Evolutionary conservation across 371 early-diverging fungal genomes (phyloP).

Genomic region (Apophysomyces variabilis): DNA sequence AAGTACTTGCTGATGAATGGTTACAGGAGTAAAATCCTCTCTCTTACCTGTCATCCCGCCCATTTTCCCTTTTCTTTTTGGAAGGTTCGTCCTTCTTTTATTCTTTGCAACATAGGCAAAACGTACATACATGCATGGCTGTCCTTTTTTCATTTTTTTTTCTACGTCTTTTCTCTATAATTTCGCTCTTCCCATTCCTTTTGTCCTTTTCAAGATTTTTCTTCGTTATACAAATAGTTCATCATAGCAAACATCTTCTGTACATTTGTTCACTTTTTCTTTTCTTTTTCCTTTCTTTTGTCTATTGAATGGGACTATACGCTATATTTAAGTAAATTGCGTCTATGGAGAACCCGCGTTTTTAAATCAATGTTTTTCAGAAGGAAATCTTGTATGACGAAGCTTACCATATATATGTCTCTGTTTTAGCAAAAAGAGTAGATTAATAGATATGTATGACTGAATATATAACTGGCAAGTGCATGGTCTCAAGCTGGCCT

Average conservation of each 20-base stretch:
- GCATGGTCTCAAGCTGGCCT: too few relatives aligned
- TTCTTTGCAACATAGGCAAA: constrained; percentile 10
- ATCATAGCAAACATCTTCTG: constrained; percentile 3
- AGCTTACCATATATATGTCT: too few relatives aligned
- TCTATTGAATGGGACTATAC: background rate
- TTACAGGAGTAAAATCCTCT: constrained; percentile 20
- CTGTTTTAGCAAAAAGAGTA: too few relatives aligned
- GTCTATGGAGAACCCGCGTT: too few relatives aligned
- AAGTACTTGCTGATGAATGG: constrained; percentile 64
- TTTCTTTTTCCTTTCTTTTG: background rate
- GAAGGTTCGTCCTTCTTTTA: background rate
- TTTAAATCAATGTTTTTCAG: too few relatives aligned
- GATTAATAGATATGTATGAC: too few relatives aligned
- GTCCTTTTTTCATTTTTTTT: background rate
- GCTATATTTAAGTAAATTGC: too few relatives aligned
- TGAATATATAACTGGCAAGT: too few relatives aligned
- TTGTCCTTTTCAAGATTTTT: background rate
- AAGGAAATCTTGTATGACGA: too few relatives aligned
- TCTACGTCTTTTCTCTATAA: background rate
- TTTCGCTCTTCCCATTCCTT: too few relatives aligned
- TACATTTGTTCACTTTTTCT: constrained; percentile 1
- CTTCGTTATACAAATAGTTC: constrained; percentile 1
- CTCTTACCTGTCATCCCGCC: constrained; percentile 4
- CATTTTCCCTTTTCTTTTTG: too few relatives aligned
- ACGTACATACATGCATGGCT: constrained; percentile 7